Evolutionary conservation across 768 basidiomycete species (phyloP).

Genomic region (Neoboletus subvelutipes): DNA sequence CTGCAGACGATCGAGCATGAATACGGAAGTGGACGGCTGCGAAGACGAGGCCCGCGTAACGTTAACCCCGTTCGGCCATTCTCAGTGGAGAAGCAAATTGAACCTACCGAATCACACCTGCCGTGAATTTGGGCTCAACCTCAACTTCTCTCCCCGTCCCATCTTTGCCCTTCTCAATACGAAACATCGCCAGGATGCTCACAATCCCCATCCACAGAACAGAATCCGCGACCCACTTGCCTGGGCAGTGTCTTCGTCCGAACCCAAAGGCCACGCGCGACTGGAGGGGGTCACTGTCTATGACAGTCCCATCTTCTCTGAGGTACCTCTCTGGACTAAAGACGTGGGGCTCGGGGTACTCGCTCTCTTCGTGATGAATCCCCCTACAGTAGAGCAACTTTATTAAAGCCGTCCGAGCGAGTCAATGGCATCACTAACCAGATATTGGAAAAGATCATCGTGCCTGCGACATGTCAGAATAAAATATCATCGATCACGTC

Average conservation of each 20-base stretch:
- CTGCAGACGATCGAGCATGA: constrained; percentile 29
- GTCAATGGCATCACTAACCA: constrained; percentile 20
- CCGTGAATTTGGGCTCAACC: constrained; percentile 30
- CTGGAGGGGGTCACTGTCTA: constrained; percentile 25
- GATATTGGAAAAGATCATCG: constrained; percentile 30
- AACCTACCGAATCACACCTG: constrained; percentile 35
- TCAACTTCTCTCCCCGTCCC: constrained; percentile 23
- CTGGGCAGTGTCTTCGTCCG: constrained; percentile 32
- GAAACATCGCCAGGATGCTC: constrained; percentile 27
- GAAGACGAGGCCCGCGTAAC: constrained; percentile 13
- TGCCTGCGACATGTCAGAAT: constrained; percentile 16
- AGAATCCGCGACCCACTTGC: constrained; percentile 33
- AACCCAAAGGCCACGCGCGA: constrained; percentile 32
- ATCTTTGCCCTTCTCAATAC: constrained; percentile 24
- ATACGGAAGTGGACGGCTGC: constrained; percentile 31
- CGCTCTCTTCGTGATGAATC: constrained; percentile 31
- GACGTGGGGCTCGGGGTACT: constrained; percentile 25
- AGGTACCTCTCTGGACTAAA: constrained; percentile 32
- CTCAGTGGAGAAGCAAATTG: constrained; percentile 8
- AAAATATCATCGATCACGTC: background rate
- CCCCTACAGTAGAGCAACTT: constrained; percentile 15
- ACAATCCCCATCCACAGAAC: constrained; percentile 33
- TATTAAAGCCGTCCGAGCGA: background rate
- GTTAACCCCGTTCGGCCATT: constrained; percentile 14
- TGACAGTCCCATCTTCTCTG: constrained; percentile 22